Percentiles rank a stretch among this genome's conserved stretches.
phyloP scores from a whole-genome alignment of 2,329 filamentous ascomycete species.

The Colletotrichum sp. region DNA sequence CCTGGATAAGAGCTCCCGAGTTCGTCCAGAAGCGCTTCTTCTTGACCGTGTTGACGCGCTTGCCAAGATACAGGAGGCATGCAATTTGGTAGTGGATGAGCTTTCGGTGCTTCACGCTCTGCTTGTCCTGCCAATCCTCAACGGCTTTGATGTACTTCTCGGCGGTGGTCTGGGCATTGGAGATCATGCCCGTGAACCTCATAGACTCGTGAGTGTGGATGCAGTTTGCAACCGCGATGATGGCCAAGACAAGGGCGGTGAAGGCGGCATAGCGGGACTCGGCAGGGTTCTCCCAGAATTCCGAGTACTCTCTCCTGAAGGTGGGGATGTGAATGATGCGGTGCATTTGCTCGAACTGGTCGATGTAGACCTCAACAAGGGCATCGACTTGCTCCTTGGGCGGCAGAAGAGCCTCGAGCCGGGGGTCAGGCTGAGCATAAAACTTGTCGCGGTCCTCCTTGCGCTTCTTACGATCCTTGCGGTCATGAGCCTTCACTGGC shows the following conservation, averaged over 20 bases:
- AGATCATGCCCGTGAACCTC: conserved; percentile 64
- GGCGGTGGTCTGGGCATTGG: conserved; percentile 58
- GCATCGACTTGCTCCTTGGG: conserved; percentile 53
- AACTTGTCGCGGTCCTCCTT: conserved; percentile 57
- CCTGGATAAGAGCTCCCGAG: conserved; percentile 60
- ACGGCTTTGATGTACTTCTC: conserved; percentile 62
- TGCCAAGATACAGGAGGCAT: conserved; percentile 65
- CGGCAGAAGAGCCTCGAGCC: conserved; percentile 57
- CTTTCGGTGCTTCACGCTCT: conserved; percentile 66
- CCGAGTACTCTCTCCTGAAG: conserved; percentile 60
- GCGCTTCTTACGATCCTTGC: conserved; percentile 61
- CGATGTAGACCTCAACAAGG: conserved; percentile 55
- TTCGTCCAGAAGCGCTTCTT: conserved; percentile 70
- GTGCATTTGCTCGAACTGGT: conserved; percentile 61
- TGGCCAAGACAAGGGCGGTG: conserved; percentile 63
- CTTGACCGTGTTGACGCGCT: conserved; percentile 67
- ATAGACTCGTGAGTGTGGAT: conserved; percentile 56
- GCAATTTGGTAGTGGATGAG: conserved; percentile 67
- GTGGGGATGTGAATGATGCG: conserved; percentile 65
- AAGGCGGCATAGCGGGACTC: conserved; percentile 55
- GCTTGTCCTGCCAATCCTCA: conserved; percentile 57
- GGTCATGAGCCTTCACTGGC: conserved; percentile 59
- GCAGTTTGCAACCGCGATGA: conserved; percentile 65
- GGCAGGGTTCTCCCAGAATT: conserved; percentile 56
- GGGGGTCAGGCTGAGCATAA: conserved; percentile 51